These are phyloP conservation scores for Vararia minispora DNA, from an alignment of 768 basidiomycete genomes.

Conservation along the genomic window DNA sequence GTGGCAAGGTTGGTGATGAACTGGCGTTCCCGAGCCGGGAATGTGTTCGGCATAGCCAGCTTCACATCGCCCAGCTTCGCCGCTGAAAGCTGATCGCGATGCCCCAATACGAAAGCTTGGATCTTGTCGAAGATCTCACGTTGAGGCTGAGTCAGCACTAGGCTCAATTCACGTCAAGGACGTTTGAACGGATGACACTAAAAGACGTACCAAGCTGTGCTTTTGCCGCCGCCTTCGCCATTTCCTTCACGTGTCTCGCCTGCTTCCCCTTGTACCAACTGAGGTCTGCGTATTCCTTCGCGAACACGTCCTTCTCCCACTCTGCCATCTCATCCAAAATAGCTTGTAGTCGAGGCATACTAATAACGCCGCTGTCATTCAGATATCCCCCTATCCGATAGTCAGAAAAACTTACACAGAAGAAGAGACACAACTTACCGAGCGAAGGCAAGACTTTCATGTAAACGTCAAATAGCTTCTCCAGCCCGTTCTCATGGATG, in stretches of 20 bases:
- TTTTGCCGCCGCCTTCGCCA: constrained; percentile 49
- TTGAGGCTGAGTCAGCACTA: constrained; percentile 66
- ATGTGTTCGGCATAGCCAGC: constrained; percentile 64
- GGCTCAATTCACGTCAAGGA: constrained; percentile 1
- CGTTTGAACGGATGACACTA: not conserved
- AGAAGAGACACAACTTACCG: constrained; percentile 28
- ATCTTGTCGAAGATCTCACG: constrained; percentile 71
- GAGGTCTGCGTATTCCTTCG: constrained; percentile 81
- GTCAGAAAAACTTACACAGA: not conserved
- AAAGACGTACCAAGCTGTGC: constrained; percentile 48
- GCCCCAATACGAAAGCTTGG: constrained; percentile 55
- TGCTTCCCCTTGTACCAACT: constrained; percentile 97
- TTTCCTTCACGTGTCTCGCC: constrained; percentile 52
- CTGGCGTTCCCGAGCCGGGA: constrained; percentile 67
- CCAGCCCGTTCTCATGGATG: constrained; percentile 94
- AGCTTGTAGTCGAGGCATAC: constrained; percentile 68
- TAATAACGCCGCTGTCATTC: constrained; percentile 81
- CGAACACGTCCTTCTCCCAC: constrained; percentile 86
- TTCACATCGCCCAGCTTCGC: constrained; percentile 25
- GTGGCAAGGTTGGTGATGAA: constrained; percentile 71
- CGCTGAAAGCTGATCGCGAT: constrained; percentile 26
- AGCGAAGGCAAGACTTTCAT: constrained; percentile 79
- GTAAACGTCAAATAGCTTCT: constrained; percentile 89
- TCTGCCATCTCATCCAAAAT: constrained; percentile 80
- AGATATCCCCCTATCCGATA: constrained; percentile 72